Conservation (phyloP, 2,329 filamentous ascomycete genomes). For the Calonectria montana region DNA sequence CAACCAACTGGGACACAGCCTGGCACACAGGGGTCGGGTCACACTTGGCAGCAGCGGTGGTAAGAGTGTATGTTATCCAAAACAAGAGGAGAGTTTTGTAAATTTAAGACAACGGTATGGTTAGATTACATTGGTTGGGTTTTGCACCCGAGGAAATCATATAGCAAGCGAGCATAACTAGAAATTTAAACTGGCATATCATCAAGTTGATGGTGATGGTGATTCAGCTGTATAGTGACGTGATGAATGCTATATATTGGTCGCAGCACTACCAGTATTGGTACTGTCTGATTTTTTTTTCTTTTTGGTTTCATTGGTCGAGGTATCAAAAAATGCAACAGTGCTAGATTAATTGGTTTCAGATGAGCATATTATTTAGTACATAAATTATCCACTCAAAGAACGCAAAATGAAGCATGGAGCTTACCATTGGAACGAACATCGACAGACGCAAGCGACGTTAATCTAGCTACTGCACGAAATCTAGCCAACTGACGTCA, state of each 20-base stretch:
- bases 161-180: slow-evolving; percentile 2
- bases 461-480: background rate
- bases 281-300: no score
- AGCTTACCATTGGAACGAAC: background rate
- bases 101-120: background rate
- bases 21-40: slow-evolving; percentile 19
- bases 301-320: no score
- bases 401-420: background rate
- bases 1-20: slow-evolving; percentile 22
- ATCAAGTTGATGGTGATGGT: background rate
- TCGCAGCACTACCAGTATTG: no score
- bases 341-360: no score
- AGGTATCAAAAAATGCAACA: no score
- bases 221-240: background rate
- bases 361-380: no score
- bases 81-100: background rate
- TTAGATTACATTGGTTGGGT: background rate
- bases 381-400: background rate
- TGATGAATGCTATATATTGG: no score
- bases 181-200: background rate
- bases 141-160: background rate
- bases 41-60: slow-evolving; percentile 10
- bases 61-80: background rate
- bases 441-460: background rate
- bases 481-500: background rate